Evolutionary conservation across 2,329 filamentous ascomycete genomes (phyloP), one percentile per base, ranked within the genome.

Genomic region (Nectriaceae sp.): DNA sequence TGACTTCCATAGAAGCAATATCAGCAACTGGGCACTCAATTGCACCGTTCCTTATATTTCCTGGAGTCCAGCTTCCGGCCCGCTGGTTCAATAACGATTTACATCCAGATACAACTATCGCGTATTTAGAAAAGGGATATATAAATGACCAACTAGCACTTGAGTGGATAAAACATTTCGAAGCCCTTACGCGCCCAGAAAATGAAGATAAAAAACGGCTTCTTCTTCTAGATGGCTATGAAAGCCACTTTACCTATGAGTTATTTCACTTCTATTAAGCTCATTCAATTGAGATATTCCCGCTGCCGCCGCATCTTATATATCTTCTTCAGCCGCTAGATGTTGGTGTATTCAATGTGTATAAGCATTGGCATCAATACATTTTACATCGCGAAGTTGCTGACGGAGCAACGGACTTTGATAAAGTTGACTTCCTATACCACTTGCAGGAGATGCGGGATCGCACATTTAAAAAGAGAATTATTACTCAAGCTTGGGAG

Each of bases 281-380:
- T 20, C 40, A 45, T 45, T 31, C 38, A 31, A 45, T 45, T 29
- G 40, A 45, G 19, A 33, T 45, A 15, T 45, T 45, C 35, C 21
- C 8, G 13, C 21, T 46, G 10, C 40, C 18, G 40, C 40, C 31
- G 15, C 31, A 46, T 31, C 29, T 46, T 26, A 46, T 33, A 40
- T 40, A 40, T 40, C 35, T 20, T 19, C 16, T 45, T 39, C 21
- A 45, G n/a, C 43, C 21, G 3, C 15, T 40, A 21, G 22, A 46
- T 46, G 40, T 46, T 20, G 19, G 18, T 26, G 13, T 46, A 20
- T 46, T 46, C 22, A 40, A 46, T 10, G 31, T 21, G 5, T 40
- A 20, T 46, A 46, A 46, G 19, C 6, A 26, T 31, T 46, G 33
- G 16, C n/a, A 46, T 33, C 33, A 46, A 40, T 5, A 46, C 16